Evolutionary conservation across 169 alveolate genomes (phyloP).

Genomic region (Plasmodium gallinaceum): DNA sequence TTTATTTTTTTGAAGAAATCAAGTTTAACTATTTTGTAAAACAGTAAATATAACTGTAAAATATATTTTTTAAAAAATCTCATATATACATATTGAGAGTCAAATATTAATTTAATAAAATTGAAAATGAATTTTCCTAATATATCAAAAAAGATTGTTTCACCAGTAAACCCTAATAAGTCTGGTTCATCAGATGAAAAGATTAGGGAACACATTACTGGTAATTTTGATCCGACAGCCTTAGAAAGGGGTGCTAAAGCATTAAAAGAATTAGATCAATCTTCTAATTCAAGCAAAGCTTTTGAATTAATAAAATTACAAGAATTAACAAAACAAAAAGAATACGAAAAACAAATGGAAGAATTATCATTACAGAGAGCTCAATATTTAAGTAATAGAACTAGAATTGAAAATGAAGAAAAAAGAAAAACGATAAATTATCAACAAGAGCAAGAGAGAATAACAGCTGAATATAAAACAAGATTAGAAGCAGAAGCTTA

Average conservation of each 20-base stretch:
- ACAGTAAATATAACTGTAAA: no score
- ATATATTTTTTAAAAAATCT: no score
- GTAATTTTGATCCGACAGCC: slow-evolving; percentile 96
- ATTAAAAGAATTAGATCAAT: slow-evolving; percentile 93
- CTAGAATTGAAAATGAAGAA: slow-evolving; percentile 92
- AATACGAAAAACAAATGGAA: slow-evolving; percentile 92
- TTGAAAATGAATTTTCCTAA: slow-evolving; percentile 52
- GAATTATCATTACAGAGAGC: slow-evolving; percentile 81
- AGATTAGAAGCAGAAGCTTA: slow-evolving; percentile 93
- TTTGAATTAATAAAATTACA: slow-evolving; percentile 95
- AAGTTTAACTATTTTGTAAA: no score
- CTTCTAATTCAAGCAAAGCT: slow-evolving; percentile 96
- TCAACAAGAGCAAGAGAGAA: slow-evolving; percentile 94
- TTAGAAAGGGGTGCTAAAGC: slow-evolving; percentile 99
- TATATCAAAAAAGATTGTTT: slow-evolving; percentile 38
- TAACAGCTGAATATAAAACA: slow-evolving; percentile 95
- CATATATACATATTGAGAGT: no score
- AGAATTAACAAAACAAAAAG: slow-evolving; percentile 96
- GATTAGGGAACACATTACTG: slow-evolving; percentile 36
- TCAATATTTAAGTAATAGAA: slow-evolving; percentile 82
- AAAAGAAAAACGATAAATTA: slow-evolving; percentile 92
- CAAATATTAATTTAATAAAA: neutral
- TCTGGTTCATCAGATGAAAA: slow-evolving; percentile 7
- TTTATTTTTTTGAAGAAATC: no score
- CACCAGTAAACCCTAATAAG: neutral